Conservation (phyloP, 108 stramenopile species). For the Cyclotella cryptica region DNA sequence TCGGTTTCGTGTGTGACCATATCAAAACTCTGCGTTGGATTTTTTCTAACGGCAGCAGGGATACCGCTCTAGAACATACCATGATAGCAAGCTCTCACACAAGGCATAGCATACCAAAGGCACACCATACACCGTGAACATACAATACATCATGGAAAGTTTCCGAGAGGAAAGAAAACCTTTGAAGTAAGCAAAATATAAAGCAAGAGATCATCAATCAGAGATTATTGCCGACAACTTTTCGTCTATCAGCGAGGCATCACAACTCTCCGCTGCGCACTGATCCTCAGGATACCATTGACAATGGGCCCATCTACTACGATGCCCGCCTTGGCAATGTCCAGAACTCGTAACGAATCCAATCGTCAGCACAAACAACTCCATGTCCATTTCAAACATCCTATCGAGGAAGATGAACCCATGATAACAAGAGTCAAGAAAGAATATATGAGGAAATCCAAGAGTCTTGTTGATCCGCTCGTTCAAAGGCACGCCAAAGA, state of each 20-base stretch:
- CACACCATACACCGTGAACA: too few species aligned
- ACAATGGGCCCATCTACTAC: neutral
- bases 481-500: constrained; percentile 13
- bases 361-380: neutral
- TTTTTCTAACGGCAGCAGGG: neutral
- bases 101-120: too few species aligned
- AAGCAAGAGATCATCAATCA: neutral
- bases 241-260: too few species aligned
- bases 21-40: neutral
- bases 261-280: too few species aligned
- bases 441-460: neutral
- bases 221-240: too few species aligned
- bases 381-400: constrained; percentile 9
- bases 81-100: too few species aligned
- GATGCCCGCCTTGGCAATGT: neutral
- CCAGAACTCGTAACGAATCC: neutral
- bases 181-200: neutral
- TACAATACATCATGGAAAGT: neutral
- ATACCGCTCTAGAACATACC: neutral
- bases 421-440: neutral
- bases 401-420: constrained; percentile 9
- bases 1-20: neutral
- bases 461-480: constrained; percentile 3
- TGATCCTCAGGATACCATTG: too few species aligned
- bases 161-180: neutral